These are phyloP conservation scores for Lichtheimia corymbifera DNA, from an alignment of 371 early-diverging fungal species.

Conservation along the genomic window DNA sequence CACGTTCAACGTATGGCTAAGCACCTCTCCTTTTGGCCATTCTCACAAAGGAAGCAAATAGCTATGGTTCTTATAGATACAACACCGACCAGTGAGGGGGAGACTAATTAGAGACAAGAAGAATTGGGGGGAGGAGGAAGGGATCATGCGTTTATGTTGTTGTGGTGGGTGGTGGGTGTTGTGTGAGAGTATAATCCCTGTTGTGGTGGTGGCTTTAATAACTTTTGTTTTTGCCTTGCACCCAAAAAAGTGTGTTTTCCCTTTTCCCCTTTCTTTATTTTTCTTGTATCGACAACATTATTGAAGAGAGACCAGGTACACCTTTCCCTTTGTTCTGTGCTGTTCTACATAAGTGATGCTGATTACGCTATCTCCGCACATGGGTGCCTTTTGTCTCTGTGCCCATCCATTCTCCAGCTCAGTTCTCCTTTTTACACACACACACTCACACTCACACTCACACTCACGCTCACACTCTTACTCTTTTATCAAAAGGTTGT, in stretches of 20 bases:
- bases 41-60: no score
- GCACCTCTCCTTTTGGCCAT: no score
- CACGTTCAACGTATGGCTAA: no score
- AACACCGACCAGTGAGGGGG: no score
- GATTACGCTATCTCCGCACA: background rate
- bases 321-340: background rate
- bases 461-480: no score
- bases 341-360: background rate
- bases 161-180: no score
- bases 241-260: background rate
- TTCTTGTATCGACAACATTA: background rate
- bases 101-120: no score
- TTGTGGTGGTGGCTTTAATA: background rate
- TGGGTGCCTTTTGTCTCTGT: conserved; percentile 5
- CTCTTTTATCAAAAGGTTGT: background rate
- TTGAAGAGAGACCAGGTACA: conserved; percentile 1
- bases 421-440: background rate
- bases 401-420: background rate
- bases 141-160: no score
- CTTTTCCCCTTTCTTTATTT: background rate
- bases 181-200: no score
- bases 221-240: background rate
- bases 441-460: background rate
- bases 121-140: no score
- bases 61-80: no score